A percentile compares a stretch with the other conserved stretches of the same genome.
Evolutionary conservation across 495 filamentous ascomycete genomes (phyloP).

Genomic region (Choiromyces venosus): DNA sequence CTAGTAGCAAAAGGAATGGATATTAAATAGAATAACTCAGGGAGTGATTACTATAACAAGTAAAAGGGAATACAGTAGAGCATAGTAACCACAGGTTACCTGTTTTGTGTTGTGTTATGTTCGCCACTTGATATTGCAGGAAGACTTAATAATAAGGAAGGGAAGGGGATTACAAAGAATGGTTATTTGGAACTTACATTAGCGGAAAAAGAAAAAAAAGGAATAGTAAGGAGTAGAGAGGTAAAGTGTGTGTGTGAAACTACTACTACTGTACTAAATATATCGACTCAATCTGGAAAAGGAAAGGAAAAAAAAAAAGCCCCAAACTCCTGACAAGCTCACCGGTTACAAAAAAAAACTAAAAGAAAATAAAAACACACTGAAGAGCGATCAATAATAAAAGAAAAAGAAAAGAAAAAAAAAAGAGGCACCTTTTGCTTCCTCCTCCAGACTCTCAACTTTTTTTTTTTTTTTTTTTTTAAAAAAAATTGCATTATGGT

Average conservation of each 20-base stretch:
- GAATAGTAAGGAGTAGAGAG: not conserved
- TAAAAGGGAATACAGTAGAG: not conserved
- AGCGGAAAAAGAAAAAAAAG: conserved; percentile 4
- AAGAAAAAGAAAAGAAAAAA: not conserved
- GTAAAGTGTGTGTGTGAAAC: not conserved
- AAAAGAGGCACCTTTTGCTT: not conserved
- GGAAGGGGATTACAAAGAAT: conserved; percentile 5
- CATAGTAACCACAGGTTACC: not conserved
- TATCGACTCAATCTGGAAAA: not conserved
- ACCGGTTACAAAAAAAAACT: not conserved
- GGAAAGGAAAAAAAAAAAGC: not conserved
- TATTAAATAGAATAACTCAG: not conserved
- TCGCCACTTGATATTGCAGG: not conserved
- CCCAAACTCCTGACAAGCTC: not conserved
- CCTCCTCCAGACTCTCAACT: not conserved
- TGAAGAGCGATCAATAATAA: too few species aligned
- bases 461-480: too few species aligned
- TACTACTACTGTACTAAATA: too few species aligned
- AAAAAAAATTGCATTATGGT: too few species aligned
- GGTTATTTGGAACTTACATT: not conserved
- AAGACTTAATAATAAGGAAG: not conserved
- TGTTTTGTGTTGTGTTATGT: too few species aligned
- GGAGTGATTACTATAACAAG: not conserved
- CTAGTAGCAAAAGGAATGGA: not conserved
- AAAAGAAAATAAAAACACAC: not conserved